phyloP scores from a whole-genome alignment of 805 yeast species.

The Suhomyces vadensis region DNA sequence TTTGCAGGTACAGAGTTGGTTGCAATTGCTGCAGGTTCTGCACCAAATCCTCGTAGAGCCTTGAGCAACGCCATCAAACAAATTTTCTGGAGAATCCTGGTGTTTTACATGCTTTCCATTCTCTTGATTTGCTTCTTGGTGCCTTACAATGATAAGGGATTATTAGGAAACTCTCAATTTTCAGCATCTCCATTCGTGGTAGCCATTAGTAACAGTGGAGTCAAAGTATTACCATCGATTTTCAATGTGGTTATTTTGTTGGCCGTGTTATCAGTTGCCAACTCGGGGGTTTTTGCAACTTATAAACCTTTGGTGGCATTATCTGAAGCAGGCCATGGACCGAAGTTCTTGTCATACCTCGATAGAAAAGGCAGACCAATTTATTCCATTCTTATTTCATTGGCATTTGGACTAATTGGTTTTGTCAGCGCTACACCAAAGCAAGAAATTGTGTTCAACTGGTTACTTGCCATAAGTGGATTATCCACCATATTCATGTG shows the following conservation, averaged over 20 bases:
- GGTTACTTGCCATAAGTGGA: conserved; percentile 78
- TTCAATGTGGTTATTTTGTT: conserved; percentile 36
- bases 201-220: conserved; percentile 34
- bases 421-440: conserved; percentile 61
- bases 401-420: conserved; percentile 56
- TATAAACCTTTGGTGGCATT: conserved; percentile 57
- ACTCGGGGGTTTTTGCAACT: conserved; percentile 37
- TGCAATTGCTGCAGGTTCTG: conserved; percentile 59
- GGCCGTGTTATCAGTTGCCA: conserved; percentile 37
- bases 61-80: conserved; percentile 57
- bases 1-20: conserved; percentile 62
- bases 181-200: conserved; percentile 44
- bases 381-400: conserved; percentile 56
- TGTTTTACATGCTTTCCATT: conserved; percentile 50
- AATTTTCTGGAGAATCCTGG: conserved; percentile 53
- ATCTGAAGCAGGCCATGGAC: conserved; percentile 66
- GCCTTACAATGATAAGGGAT: conserved; percentile 41
- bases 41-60: conserved; percentile 52
- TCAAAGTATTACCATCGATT: conserved; percentile 33
- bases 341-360: conserved; percentile 59
- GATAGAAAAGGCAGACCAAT: conserved; percentile 80
- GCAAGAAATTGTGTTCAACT: conserved; percentile 61
- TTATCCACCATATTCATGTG: conserved; percentile 76
- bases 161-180: conserved; percentile 20
- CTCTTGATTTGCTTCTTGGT: conserved; percentile 53